Evolutionary conservation across 2,329 filamentous ascomycete genomes (phyloP), one percentile per base, ranked within the genome.

Genomic region (Talaromyces sp.): DNA sequence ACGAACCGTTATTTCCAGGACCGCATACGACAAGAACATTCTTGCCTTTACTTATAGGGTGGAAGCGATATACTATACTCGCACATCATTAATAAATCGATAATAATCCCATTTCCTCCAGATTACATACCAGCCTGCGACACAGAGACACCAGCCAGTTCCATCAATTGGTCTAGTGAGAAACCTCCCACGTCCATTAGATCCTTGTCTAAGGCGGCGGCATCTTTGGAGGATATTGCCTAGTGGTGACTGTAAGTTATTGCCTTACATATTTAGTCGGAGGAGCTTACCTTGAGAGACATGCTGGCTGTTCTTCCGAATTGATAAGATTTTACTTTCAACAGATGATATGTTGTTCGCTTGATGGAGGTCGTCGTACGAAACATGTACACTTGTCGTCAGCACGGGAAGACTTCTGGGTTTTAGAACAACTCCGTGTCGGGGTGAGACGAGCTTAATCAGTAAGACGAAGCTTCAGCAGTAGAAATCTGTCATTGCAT

Each of bases 91-190:
- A 8, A 19, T 13, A 59, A 8, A 33, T 7, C 13, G 3, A 19
- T n/a, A 14, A 8, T 1, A n/a, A 31, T 27, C 0, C 31, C 22
- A n/a, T 11, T 31, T 6, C 1, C 24, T 59, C 3, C 1, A 11
- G 7, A n/a, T 10, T n/a, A 45, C 56, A 8, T 13, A 93, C 92
- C 88, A 60, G 90, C 93, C 83, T 98, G 93, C 13, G 94, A 94
- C 31, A 98, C 93, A 0, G 93, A 93, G 0, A 99, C 84, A 0
- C 95, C 95, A 50, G 95, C 95, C 8, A 99, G 82, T 76, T 98
- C 95, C 95, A 99, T 98, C 58, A 99, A 83, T 79, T 99, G 95
- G 75, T 98, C 95, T 63, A 99, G 86, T 11, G 92, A 96, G 80
- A 97, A 99, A 9, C 91, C 93, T 45, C 87, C 87, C 0, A 89